Base-by-base conservation (phyloP, 805 yeast genomes). In the Ogataea ramenticola region DNA sequence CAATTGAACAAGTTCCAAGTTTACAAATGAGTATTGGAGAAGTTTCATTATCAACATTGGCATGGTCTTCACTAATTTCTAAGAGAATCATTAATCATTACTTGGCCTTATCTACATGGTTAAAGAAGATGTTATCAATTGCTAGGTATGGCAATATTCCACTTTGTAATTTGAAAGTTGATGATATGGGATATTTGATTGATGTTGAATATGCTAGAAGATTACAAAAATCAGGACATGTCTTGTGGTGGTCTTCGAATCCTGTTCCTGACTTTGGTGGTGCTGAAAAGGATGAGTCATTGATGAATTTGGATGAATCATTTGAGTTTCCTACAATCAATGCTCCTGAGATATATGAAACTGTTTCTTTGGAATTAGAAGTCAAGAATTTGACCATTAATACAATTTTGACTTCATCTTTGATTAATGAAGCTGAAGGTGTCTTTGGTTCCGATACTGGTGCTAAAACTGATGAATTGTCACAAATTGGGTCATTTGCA, bases 221-320 rank as follows among this genome's bases (percentile, higher is more conserved):
- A 42, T 70, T 93, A 44, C 68, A 68, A 17, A 72, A 78, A 39
- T 75, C 77, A 40, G 77, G 80, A 47, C 75, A 86, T 35, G 82
- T 91, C 6, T 66, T 95, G 27, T 93, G 99, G 98, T 93, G 99
- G 98, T 86, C 96, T 0, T 77, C 81, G 3, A 71, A 72, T 17
- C 85, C 91, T 1, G 62, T 74, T 38, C 91, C 96, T 0, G 96
- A 88, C 56, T 82, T 77, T 55, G 97, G 96, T 27, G 96, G 96
- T 1, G 57, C 67, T 36, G 90, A 88, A 58, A 76, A 73, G 52
- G 93, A 85, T 54, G 68, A 66, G 10, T 42, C 47, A 45, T 49
- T 67, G 11, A 58, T 67, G 20, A 53, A 63, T 14, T 62, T 70
- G 49, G 84, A 79, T 46, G 82, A 80, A 43, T 66, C 63, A 31